Conservation (phyloP, 192 early-diverging fungal genomes). For the Backusella parvicylindrica region DNA sequence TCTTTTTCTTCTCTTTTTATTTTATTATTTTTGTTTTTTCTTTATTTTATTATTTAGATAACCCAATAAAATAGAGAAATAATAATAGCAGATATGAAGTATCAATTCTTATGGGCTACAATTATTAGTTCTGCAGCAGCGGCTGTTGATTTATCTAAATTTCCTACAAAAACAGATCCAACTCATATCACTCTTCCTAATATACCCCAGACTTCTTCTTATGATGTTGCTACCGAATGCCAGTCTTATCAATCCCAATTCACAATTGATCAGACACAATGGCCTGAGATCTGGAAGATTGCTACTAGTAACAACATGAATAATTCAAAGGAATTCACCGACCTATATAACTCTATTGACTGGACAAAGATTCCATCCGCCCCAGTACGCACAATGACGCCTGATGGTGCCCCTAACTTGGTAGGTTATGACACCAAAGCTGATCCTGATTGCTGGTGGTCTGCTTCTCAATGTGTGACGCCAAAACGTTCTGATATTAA, state of each 20-base stretch:
- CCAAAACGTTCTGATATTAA: conserved; percentile 24
- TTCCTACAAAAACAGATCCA: conserved; percentile 19
- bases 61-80: not conserved
- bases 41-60: not conserved
- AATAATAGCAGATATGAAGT: not conserved
- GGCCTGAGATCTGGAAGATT: conserved; percentile 28
- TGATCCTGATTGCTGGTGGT: conserved; percentile 44
- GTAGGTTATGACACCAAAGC: conserved; percentile 4
- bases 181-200: conserved; percentile 26
- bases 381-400: conserved; percentile 16
- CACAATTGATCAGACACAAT: conserved; percentile 14
- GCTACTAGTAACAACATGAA: conserved; percentile 31
- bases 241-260: conserved; percentile 15
- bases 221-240: conserved; percentile 24
- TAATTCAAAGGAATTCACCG: conserved; percentile 33
- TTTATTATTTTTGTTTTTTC: not conserved
- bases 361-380: conserved; percentile 36
- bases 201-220: conserved; percentile 31
- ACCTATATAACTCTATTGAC: conserved; percentile 44
- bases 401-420: conserved; percentile 24
- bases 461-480: conserved; percentile 36
- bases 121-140: not conserved
- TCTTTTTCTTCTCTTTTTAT: not conserved
- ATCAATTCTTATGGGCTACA: not conserved
- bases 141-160: not conserved